A percentile compares a stretch with the other conserved stretches of the same genome.
Evolutionary conservation across 1,284 basidiomycete species (phyloP).

Genomic region (Ganoderma meredithae): DNA sequence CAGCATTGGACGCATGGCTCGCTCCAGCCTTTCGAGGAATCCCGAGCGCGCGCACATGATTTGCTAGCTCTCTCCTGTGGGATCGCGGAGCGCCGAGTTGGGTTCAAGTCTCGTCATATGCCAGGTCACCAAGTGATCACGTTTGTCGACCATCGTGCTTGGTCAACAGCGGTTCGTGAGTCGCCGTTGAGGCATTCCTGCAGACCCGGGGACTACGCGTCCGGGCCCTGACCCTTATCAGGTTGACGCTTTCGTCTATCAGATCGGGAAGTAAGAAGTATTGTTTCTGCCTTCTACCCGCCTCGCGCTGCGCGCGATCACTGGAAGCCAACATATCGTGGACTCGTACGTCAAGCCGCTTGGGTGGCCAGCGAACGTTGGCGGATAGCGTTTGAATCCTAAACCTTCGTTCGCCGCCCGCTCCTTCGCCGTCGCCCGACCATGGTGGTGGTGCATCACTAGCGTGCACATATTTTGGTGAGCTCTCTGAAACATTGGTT

Average conservation of each 20-base stretch:
- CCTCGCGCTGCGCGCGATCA: background rate
- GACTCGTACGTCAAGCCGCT: background rate
- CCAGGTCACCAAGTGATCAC: constrained; percentile 1
- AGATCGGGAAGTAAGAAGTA: background rate
- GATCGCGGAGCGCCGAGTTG: constrained; percentile 8
- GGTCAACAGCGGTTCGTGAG: background rate
- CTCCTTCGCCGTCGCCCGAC: background rate
- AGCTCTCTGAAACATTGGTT: background rate
- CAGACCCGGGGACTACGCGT: constrained; percentile 5
- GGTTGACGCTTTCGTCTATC: constrained; percentile 6
- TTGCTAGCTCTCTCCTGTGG: background rate
- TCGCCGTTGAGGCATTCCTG: constrained; percentile 1
- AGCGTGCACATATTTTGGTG: background rate
- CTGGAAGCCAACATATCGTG: background rate
- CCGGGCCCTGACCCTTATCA: constrained; percentile 6
- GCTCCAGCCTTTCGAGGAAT: background rate
- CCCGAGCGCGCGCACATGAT: constrained; percentile 8
- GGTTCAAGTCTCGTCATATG: constrained; percentile 1
- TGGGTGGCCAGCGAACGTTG: background rate
- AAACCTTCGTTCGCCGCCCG: background rate
- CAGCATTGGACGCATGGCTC: constrained; percentile 14
- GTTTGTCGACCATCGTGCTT: constrained; percentile 5
- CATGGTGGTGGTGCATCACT: too few species aligned
- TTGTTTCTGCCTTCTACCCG: background rate
- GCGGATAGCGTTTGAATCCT: background rate